These are phyloP conservation scores for Aspergillus ustus DNA, from an alignment of 2,329 filamentous ascomycete species.

Conservation along the genomic window DNA sequence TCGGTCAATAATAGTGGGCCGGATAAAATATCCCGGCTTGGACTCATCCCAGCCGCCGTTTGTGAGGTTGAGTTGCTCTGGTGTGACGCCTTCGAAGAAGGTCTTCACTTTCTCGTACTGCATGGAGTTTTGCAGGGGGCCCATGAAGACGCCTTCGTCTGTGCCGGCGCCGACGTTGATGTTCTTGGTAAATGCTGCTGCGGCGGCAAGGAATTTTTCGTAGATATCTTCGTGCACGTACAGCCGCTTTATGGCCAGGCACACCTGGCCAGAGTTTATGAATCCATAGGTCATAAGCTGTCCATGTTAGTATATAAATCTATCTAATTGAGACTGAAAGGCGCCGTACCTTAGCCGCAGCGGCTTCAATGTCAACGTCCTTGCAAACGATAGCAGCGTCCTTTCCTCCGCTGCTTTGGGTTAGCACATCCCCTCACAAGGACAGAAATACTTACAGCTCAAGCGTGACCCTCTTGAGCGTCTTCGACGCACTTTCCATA, in stretches of 20 bases:
- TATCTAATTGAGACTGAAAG: not conserved
- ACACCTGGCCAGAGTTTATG: slow-evolving; percentile 61
- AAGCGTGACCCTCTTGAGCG: slow-evolving; percentile 59
- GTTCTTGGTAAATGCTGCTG: slow-evolving; percentile 51
- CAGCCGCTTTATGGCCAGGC: slow-evolving; percentile 62
- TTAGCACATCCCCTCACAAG: not conserved
- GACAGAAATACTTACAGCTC: slow-evolving; percentile 37
- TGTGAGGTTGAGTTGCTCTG: slow-evolving; percentile 58
- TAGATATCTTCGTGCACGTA: slow-evolving; percentile 67
- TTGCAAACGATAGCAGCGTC: slow-evolving; percentile 59
- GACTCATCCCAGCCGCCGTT: slow-evolving; percentile 53
- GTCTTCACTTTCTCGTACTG: slow-evolving; percentile 65
- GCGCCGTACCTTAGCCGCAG: slow-evolving; percentile 43
- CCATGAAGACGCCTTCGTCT: slow-evolving; percentile 55
- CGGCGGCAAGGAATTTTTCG: slow-evolving; percentile 56
- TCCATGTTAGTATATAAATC: not conserved
- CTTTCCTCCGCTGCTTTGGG: slow-evolving; percentile 52
- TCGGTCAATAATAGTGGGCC: slow-evolving; percentile 63
- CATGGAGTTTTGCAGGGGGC: slow-evolving; percentile 68
- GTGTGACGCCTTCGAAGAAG: slow-evolving; percentile 61
- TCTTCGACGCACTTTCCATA: slow-evolving; percentile 55
- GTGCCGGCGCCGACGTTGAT: slow-evolving; percentile 45
- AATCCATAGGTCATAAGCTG: slow-evolving; percentile 54
- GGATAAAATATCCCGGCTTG: slow-evolving; percentile 60
- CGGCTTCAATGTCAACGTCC: slow-evolving; percentile 55